Evolutionary conservation across 148 eudicot genomes (phyloP), one percentile per base, ranked within the genome.

Genomic region (Rhododendron molle): DNA sequence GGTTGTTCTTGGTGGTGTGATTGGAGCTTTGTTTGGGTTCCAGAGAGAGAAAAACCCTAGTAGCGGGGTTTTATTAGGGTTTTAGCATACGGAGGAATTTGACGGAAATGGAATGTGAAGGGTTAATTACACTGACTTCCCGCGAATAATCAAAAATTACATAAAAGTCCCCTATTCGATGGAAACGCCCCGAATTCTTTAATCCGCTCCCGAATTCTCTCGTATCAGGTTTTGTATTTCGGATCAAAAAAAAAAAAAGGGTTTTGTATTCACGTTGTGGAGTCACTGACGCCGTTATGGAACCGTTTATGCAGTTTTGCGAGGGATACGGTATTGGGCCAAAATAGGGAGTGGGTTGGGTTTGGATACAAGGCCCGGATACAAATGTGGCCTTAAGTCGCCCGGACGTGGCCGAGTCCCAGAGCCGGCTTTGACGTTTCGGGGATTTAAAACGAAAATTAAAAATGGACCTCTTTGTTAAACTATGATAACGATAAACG

Each of bases 1-100:
- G 43, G 34, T 69, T 13, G 3, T 50, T 50, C 54, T 50, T 50
- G 36, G 5, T 67, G 34, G 36, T 3, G 34, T 11, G 10, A 9
- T n/a, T 10, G 15, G 12, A 20, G 32, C 40, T 18, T 32, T 5
- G 76, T 4, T 32, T 71, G 38, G 38, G 76, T 30, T 71, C 21
- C 38, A 14, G 21, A 32, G 36, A 14, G 20, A 71, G 20, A 71
- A 74, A 71, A 74, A 74, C 78, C 78, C 78, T 74, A 74, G 18
- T 74, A 38, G 78, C 5, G 78, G 38, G 78, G 78, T 36, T 74
- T 74, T 74, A 74, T 74, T 18, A 74, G 78, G 78, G 78, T 74
- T 74, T 69, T 74, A 74, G 78, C 46, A 36, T 20, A 74, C 44
- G 78, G 44, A 74, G 38, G 78, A 5, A 14, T 28, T 54, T 71